A percentile compares a stretch with the other conserved stretches of the same genome.
Evolutionary conservation across 345 rosid genomes (phyloP).

Genomic region (Gossypium turneri): DNA sequence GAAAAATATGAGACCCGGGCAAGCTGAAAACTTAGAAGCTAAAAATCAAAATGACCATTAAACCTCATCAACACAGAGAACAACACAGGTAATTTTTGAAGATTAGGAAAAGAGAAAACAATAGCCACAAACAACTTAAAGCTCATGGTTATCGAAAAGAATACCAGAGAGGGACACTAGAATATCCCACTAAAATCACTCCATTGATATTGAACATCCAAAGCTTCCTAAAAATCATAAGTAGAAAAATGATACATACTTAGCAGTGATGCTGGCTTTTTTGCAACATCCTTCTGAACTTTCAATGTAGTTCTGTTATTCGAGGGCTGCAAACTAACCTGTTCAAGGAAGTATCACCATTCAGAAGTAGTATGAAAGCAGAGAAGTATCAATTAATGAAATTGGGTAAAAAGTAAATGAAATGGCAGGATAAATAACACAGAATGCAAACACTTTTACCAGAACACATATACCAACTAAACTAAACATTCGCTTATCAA

Average conservation of each 20-base stretch:
- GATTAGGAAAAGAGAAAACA: too few relatives aligned
- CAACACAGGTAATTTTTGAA: too few relatives aligned
- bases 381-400: background rate
- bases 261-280: conserved; percentile 34
- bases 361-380: background rate
- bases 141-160: background rate
- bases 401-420: background rate
- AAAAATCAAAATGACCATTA: background rate
- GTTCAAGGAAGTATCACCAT: conserved; percentile 17
- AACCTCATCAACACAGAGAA: background rate
- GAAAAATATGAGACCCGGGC: background rate
- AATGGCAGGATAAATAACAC: background rate
- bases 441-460: too few relatives aligned
- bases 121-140: too few relatives aligned
- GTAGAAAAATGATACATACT: conserved; percentile 34
- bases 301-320: conserved; percentile 40
- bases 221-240: background rate
- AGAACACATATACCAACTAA: too few relatives aligned
- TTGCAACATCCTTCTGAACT: conserved; percentile 42
- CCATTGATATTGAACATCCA: background rate
- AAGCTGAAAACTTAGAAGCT: background rate
- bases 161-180: background rate
- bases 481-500: background rate
- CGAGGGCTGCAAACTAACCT: conserved; percentile 44
- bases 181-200: background rate